Evolutionary conservation across 805 yeast species (phyloP).

Genomic region (Zygoascus flipseniorum): DNA sequence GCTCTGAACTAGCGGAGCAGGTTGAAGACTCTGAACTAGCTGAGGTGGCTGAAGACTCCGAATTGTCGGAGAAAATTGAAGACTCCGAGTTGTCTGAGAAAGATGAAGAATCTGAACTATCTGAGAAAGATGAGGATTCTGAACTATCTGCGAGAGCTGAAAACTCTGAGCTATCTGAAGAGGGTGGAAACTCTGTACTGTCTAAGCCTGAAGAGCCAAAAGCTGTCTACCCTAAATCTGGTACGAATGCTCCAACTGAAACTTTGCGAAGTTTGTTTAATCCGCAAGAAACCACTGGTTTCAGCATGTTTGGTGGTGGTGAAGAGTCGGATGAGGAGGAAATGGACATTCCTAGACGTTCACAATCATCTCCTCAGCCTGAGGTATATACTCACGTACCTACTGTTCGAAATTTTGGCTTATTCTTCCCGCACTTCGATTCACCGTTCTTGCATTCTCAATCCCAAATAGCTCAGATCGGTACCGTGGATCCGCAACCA

Average conservation of each 20-base stretch:
- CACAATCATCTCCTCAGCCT: background rate
- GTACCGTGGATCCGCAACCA: slow-evolving; percentile 7
- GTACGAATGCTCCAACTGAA: slow-evolving; percentile 2
- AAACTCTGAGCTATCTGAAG: too few species aligned
- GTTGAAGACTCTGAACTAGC: too few species aligned
- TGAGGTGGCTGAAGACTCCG: too few species aligned
- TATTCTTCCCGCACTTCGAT: slow-evolving; percentile 75
- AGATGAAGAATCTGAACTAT: too few species aligned
- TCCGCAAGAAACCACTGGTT: slow-evolving; percentile 9
- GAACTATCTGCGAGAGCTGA: slow-evolving; percentile 1
- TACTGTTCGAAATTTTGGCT: slow-evolving; percentile 15
- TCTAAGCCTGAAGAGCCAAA: background rate
- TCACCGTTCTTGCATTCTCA: slow-evolving; percentile 87
- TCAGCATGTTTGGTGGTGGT: slow-evolving; percentile 16
- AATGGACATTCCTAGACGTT: background rate
- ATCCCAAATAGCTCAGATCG: slow-evolving; percentile 49
- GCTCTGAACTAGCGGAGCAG: too few species aligned
- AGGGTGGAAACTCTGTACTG: too few species aligned
- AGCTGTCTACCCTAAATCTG: slow-evolving; percentile 1
- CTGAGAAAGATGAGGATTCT: slow-evolving; percentile 2
- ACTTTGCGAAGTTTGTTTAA: slow-evolving; percentile 14
- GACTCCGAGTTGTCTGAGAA: too few species aligned
- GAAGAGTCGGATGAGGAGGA: slow-evolving; percentile 10
- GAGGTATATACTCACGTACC: background rate
- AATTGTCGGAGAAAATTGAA: too few species aligned